These are phyloP conservation scores for Neofusicoccum parvum DNA, from an alignment of 2,329 filamentous ascomycete species.

Conservation along the genomic window DNA sequence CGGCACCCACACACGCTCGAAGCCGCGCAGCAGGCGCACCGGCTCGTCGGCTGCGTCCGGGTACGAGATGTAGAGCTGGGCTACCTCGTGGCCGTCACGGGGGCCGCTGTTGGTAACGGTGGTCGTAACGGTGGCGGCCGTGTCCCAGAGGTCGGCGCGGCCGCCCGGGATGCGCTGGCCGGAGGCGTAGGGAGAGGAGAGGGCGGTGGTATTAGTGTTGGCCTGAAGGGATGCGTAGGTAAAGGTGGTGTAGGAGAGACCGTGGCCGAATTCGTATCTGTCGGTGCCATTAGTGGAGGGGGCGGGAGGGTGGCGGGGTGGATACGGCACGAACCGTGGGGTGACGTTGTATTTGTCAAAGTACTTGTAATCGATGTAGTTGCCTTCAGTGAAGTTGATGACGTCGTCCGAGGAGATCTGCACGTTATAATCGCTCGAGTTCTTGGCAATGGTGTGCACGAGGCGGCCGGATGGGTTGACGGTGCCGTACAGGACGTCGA, in stretches of 20 bases:
- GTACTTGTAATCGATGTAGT: constrained; percentile 49
- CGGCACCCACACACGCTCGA: constrained; percentile 60
- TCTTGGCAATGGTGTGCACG: constrained; percentile 81
- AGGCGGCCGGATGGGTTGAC: constrained; percentile 66
- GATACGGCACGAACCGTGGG: constrained; percentile 25
- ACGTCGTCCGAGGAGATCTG: constrained; percentile 54
- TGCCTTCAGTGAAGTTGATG: constrained; percentile 43
- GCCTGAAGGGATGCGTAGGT: constrained; percentile 36
- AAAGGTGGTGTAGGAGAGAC: constrained; percentile 47
- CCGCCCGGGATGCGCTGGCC: constrained; percentile 30
- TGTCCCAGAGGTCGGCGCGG: constrained; percentile 37
- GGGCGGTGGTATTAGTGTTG: constrained; percentile 34
- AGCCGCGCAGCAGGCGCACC: constrained; percentile 62
- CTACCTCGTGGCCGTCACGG: constrained; percentile 38
- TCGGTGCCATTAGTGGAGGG: no score
- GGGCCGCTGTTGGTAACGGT: constrained; percentile 39
- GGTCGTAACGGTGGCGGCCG: constrained; percentile 36
- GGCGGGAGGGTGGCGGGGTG: no score
- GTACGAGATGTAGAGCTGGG: constrained; percentile 41
- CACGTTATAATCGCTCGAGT: constrained; percentile 64
- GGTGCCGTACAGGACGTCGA: constrained; percentile 64
- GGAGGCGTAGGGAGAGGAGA: constrained; percentile 41
- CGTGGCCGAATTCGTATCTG: constrained; percentile 49
- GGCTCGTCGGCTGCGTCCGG: constrained; percentile 48
- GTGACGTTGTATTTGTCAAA: constrained; percentile 45